phyloP scores from a whole-genome alignment of 441 rosid species.

The Erodium chrysanthum region DNA sequence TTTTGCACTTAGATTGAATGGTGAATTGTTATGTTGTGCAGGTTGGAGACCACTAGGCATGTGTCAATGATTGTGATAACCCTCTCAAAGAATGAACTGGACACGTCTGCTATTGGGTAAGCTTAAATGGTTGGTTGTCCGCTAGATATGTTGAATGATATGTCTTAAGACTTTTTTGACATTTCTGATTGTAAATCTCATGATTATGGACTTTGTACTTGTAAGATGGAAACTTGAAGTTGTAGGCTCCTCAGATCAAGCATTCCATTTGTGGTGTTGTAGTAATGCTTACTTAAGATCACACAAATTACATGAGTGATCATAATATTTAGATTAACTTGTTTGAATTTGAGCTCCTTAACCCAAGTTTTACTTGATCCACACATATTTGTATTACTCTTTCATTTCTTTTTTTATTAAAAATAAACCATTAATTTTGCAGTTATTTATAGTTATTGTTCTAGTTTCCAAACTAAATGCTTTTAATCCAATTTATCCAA shows the following conservation, averaged over 20 bases:
- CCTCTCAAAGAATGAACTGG: constrained; percentile 62
- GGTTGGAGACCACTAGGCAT: constrained; percentile 84
- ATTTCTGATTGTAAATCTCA: background rate
- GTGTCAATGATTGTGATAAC: constrained; percentile 79
- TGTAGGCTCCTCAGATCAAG: background rate
- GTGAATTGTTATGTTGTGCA: constrained; percentile 16
- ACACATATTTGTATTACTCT: background rate
- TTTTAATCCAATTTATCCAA: background rate
- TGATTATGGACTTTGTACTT: background rate
- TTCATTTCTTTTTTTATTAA: no score
- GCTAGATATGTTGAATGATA: background rate
- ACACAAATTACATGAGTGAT: background rate
- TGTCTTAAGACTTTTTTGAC: no score
- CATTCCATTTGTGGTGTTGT: background rate
- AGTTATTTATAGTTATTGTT: background rate
- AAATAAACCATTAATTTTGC: background rate
- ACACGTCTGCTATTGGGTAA: constrained; percentile 59
- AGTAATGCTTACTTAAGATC: background rate
- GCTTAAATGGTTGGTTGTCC: background rate
- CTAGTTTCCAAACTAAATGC: background rate
- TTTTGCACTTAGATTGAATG: background rate
- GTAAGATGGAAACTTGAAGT: background rate
- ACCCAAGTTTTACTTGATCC: background rate
- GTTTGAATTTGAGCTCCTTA: background rate
- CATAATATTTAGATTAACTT: background rate